phyloP scores from a whole-genome alignment of 768 basidiomycete genomes.

The Naganishia friedmannii region DNA sequence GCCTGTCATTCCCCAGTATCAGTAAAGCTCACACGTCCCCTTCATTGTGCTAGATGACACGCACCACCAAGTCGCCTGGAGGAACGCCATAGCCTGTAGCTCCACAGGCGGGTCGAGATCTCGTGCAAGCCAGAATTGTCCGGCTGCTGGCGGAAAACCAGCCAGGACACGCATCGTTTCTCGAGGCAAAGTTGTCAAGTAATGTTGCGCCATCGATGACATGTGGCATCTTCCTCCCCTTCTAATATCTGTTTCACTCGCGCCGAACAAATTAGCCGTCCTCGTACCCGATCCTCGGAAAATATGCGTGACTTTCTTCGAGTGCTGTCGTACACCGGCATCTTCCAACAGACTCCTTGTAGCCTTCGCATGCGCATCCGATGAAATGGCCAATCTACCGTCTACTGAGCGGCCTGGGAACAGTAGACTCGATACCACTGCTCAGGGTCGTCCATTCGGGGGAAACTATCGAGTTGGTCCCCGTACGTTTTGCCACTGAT shows the following conservation, averaged over 20 bases:
- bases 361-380: background rate
- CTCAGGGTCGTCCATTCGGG: background rate
- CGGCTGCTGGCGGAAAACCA: background rate
- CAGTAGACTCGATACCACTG: background rate
- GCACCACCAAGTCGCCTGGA: background rate
- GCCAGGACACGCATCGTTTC: slow-evolving; percentile 1
- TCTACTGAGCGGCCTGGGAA: background rate
- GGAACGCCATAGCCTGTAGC: background rate
- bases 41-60: background rate
- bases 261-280: background rate
- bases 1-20: background rate
- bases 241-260: background rate
- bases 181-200: slow-evolving; percentile 5
- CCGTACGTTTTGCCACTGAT: background rate
- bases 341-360: background rate
- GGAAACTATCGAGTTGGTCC: background rate
- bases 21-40: background rate
- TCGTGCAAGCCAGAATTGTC: background rate
- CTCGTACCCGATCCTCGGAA: background rate
- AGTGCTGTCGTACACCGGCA: background rate
- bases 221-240: background rate
- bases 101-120: slow-evolving; percentile 7
- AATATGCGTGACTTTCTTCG: slow-evolving; percentile 7
- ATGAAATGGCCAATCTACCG: background rate
- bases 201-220: background rate